Conservation (phyloP, 1,284 basidiomycete species). For the Phellinidium pouzarii region DNA sequence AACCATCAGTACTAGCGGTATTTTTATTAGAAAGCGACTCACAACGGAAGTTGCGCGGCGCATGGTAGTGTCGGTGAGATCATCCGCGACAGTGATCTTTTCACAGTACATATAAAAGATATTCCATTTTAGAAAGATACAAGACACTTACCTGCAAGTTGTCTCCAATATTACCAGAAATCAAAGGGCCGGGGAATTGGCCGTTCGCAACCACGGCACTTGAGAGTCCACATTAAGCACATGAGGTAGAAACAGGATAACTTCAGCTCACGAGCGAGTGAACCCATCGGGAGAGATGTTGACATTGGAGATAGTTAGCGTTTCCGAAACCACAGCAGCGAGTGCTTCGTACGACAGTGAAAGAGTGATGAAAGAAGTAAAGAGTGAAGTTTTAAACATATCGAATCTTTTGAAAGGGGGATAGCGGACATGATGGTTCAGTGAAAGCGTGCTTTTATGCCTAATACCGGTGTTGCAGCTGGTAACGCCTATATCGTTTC, state of each 20-base stretch:
- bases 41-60: slow-evolving; percentile 26
- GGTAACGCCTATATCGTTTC: no score
- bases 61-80: slow-evolving; percentile 21
- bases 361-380: neutral
- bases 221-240: neutral
- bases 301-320: slow-evolving; percentile 31
- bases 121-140: neutral
- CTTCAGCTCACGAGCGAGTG: slow-evolving; percentile 26
- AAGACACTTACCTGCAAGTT: slow-evolving; percentile 15
- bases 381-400: neutral
- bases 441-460: neutral
- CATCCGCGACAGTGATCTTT: slow-evolving; percentile 14
- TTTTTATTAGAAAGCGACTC: neutral
- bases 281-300: slow-evolving; percentile 36
- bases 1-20: neutral
- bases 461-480: no score
- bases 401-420: neutral
- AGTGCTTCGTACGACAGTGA: slow-evolving; percentile 2
- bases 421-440: neutral
- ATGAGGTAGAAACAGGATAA: neutral
- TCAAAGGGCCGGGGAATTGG: slow-evolving; percentile 20
- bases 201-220: slow-evolving; percentile 21
- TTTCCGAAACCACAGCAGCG: slow-evolving; percentile 29
- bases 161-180: slow-evolving; percentile 22
- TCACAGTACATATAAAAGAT: neutral